A percentile compares a stretch with the other conserved stretches of the same genome.
phyloP scores from a whole-genome alignment of 1,284 basidiomycete species.

The Trametes versicolor region DNA sequence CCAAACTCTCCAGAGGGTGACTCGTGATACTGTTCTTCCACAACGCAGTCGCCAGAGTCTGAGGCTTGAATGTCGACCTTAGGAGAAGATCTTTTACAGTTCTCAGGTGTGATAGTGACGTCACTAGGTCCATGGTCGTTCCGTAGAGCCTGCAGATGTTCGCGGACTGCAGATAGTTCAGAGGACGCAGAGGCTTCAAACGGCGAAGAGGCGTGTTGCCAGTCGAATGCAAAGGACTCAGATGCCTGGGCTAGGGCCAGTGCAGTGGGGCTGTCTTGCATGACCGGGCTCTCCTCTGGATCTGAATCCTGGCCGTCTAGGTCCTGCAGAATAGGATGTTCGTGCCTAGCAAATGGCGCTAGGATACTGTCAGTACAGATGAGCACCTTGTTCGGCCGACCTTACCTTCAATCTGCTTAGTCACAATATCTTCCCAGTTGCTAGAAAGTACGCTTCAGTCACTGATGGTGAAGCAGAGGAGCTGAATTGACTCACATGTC shows the following conservation, averaged over 20 bases:
- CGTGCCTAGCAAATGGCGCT: conserved; percentile 9
- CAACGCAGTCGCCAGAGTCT: not conserved
- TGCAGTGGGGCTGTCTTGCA: not conserved
- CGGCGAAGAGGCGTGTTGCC: conserved; percentile 12
- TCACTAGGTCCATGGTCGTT: conserved; percentile 9
- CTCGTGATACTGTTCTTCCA: conserved; percentile 5
- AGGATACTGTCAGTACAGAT: not conserved
- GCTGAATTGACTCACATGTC: conserved; percentile 49
- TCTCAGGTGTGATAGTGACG: conserved; percentile 10
- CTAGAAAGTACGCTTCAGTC: conserved; percentile 39
- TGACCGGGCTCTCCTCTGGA: not conserved
- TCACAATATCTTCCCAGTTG: conserved; percentile 48
- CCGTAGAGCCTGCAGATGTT: conserved; percentile 12
- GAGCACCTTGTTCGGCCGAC: not conserved
- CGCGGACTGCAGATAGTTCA: not conserved
- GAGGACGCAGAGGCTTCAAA: not conserved
- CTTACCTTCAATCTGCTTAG: conserved; percentile 35
- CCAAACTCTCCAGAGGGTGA: conserved; percentile 16
- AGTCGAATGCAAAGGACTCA: conserved; percentile 27
- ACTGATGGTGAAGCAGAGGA: not conserved
- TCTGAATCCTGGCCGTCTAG: not conserved
- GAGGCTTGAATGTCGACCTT: not conserved
- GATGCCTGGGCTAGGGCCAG: not conserved
- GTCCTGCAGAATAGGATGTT: not conserved
- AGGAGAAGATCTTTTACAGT: not conserved